phyloP scores from a whole-genome alignment of 768 basidiomycete species.

The Lactarius trivialis region DNA sequence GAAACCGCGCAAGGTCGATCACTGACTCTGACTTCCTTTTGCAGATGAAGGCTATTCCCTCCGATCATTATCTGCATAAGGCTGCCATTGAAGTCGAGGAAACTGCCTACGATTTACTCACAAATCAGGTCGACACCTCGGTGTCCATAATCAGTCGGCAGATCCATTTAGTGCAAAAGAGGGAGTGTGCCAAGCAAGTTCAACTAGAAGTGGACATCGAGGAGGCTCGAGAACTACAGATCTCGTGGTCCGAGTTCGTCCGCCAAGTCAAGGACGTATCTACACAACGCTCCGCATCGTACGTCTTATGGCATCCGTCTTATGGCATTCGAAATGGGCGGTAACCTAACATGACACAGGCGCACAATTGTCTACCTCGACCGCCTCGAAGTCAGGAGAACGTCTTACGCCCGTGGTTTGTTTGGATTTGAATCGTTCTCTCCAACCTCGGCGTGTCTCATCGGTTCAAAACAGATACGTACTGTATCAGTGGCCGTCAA shows the following conservation, averaged over 20 bases:
- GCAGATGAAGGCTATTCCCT: background rate
- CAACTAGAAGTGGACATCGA: background rate
- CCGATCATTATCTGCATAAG: background rate
- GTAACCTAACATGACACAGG: background rate
- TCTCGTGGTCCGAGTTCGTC: background rate
- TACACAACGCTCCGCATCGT: background rate
- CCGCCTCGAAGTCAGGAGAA: background rate
- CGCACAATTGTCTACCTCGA: background rate
- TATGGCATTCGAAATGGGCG: background rate
- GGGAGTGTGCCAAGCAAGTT: background rate
- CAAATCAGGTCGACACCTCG: background rate
- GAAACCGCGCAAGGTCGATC: background rate
- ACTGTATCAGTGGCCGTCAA: background rate
- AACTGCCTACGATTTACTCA: slow-evolving; percentile 3
- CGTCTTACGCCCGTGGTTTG: background rate
- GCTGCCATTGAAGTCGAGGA: background rate
- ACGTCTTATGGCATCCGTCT: background rate
- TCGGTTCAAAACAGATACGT: background rate
- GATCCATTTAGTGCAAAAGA: background rate
- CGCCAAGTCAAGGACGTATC: background rate
- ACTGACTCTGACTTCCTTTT: slow-evolving; percentile 15
- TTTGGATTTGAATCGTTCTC: background rate
- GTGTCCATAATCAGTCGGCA: background rate
- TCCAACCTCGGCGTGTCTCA: background rate
- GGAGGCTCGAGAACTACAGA: background rate